phyloP scores from a whole-genome alignment of 2,329 filamentous ascomycete species.

The Cadophora malorum region DNA sequence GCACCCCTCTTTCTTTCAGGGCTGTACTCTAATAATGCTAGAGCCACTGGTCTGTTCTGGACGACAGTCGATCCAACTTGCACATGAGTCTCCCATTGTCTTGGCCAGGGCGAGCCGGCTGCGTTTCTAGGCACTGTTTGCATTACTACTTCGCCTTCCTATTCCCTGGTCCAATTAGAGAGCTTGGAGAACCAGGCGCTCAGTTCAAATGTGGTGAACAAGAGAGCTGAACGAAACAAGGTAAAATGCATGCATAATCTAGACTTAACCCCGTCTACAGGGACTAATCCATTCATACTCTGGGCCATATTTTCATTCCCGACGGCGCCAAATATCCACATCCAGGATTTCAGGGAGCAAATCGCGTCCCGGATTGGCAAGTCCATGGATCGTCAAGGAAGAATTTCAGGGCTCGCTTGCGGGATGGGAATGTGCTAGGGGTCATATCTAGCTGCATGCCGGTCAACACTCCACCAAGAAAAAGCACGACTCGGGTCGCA shows the following conservation, averaged over 20 bases:
- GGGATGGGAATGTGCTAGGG: constrained; percentile 15
- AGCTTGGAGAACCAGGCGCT: neutral
- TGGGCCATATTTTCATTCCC: constrained; percentile 14
- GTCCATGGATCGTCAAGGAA: constrained; percentile 30
- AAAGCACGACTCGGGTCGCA: constrained; percentile 26
- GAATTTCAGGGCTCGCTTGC: constrained; percentile 25
- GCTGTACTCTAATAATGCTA: neutral
- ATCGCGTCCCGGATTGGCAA: constrained; percentile 22
- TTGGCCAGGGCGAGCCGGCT: constrained; percentile 1
- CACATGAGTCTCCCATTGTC: neutral
- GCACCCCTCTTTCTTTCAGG: constrained; percentile 6
- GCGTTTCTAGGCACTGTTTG: constrained; percentile 7
- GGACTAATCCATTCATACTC: neutral
- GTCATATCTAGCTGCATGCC: neutral
- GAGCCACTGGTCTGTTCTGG: neutral
- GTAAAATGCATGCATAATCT: neutral
- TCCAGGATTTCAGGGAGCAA: constrained; percentile 1
- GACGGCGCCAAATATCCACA: constrained; percentile 19
- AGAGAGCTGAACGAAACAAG: constrained; percentile 5
- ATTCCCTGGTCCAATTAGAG: neutral
- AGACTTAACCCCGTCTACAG: neutral
- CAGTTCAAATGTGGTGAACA: neutral
- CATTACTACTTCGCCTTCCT: neutral
- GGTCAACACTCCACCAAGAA: constrained; percentile 6
- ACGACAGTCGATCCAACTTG: neutral